A percentile compares a stretch with the other conserved stretches of the same genome.
Evolutionary conservation across 176 grass and related monocot species (phyloP).

Genomic region (Miscanthus lutarioriparius): DNA sequence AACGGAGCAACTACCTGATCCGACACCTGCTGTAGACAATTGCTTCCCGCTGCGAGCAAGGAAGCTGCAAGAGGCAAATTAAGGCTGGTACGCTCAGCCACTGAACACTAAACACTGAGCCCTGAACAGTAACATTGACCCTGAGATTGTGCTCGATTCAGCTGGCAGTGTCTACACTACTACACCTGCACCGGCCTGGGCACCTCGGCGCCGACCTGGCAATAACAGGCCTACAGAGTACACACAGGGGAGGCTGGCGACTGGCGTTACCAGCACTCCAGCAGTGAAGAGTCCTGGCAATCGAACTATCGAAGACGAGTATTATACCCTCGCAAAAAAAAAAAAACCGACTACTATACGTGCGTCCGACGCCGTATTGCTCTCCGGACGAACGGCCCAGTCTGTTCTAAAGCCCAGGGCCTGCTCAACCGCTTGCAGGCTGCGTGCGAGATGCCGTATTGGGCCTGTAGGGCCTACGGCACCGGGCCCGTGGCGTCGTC

Average conservation of each 20-base stretch:
- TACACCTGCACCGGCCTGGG: background rate
- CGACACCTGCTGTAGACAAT: too few relatives aligned
- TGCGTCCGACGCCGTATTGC: background rate
- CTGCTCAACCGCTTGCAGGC: background rate
- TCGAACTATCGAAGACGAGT: too few relatives aligned
- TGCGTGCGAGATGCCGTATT: background rate
- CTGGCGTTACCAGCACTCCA: background rate
- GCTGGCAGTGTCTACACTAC: background rate
- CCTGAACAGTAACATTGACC: too few relatives aligned
- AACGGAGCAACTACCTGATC: too few relatives aligned
- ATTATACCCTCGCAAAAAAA: too few relatives aligned
- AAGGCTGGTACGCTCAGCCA: background rate
- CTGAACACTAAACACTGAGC: background rate
- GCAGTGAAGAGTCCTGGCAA: too few relatives aligned
- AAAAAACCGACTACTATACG: too few relatives aligned
- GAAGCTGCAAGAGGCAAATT: background rate
- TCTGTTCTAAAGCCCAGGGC: background rate
- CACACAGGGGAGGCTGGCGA: background rate
- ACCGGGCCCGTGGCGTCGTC: background rate
- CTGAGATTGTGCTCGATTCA: background rate
- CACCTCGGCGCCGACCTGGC: background rate
- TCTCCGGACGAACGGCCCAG: background rate
- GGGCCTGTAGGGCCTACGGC: background rate
- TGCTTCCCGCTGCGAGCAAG: background rate
- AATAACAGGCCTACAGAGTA: background rate